These are phyloP conservation scores for Chlorella vulgaris DNA, from an alignment of 139 green algal species.

Conservation along the genomic window DNA sequence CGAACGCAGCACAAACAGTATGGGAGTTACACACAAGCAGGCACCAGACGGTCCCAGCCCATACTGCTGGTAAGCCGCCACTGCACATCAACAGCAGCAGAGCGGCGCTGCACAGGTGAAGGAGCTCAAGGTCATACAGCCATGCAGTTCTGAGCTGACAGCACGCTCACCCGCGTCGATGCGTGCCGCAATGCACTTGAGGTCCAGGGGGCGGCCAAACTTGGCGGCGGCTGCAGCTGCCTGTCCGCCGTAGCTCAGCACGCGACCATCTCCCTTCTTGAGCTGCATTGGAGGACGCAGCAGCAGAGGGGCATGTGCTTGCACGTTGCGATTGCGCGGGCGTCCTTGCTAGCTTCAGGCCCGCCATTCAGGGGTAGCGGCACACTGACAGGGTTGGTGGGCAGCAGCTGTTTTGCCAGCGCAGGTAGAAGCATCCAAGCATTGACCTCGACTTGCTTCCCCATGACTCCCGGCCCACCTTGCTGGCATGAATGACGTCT, in stretches of 20 bases:
- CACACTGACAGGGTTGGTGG: no score
- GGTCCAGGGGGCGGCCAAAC: slow-evolving; percentile 37
- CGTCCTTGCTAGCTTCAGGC: no score
- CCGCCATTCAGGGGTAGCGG: no score
- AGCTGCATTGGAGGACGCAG: neutral
- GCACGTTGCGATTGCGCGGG: no score
- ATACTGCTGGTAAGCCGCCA: neutral
- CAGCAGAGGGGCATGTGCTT: neutral
- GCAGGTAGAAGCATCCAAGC: no score
- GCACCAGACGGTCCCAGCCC: no score
- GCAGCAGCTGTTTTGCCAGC: no score
- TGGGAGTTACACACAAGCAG: no score
- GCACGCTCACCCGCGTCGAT: slow-evolving; percentile 10
- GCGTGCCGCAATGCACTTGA: slow-evolving; percentile 26
- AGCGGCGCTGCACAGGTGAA: neutral
- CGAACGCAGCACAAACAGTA: neutral
- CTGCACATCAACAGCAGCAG: neutral
- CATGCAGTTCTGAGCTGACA: neutral
- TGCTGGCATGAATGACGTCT: slow-evolving; percentile 31
- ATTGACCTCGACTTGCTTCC: neutral
- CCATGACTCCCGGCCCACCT: no score
- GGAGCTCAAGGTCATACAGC: neutral
- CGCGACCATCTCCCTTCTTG: slow-evolving; percentile 21
- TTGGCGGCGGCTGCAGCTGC: slow-evolving; percentile 42
- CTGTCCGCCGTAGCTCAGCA: slow-evolving; percentile 43